phyloP scores from a whole-genome alignment of 805 yeast species.

The Kuraishia piskuri region DNA sequence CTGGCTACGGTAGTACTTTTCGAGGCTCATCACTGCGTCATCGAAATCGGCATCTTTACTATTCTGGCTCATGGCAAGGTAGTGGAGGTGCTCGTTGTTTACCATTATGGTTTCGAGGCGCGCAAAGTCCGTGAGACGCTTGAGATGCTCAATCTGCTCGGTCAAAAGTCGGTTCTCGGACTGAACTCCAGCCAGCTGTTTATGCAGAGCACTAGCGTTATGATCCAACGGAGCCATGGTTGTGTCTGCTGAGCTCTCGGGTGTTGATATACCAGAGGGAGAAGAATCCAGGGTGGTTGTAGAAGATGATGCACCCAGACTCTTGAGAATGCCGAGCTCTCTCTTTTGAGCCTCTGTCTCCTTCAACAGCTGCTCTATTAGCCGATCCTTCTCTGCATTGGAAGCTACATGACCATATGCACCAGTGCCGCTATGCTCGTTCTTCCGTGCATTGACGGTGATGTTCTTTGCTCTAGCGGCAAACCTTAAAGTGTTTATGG shows the following conservation, averaged over 20 bases:
- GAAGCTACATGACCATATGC: conserved; percentile 11
- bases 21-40: conserved; percentile 37
- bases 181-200: conserved; percentile 25
- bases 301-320: not conserved
- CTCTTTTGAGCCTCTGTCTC: conserved; percentile 55
- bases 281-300: conserved; percentile 1
- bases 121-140: conserved; percentile 46
- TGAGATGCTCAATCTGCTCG: conserved; percentile 63
- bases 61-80: conserved; percentile 36
- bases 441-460: conserved; percentile 53
- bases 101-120: conserved; percentile 32
- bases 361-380: conserved; percentile 46
- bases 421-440: conserved; percentile 21
- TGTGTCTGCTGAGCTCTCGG: conserved; percentile 21
- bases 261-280: not conserved
- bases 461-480: conserved; percentile 92
- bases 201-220: not conserved
- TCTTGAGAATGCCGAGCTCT: conserved; percentile 36
- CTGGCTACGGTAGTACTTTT: conserved; percentile 37
- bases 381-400: conserved; percentile 35
- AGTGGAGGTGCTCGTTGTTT: conserved; percentile 52
- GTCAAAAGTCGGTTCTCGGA: conserved; percentile 59
- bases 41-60: conserved; percentile 16
- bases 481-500: conserved; percentile 79
- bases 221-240: not conserved